Evolutionary conservation across 2,329 filamentous ascomycete genomes (phyloP).

Genomic region (Aspergillus transmontanensis): DNA sequence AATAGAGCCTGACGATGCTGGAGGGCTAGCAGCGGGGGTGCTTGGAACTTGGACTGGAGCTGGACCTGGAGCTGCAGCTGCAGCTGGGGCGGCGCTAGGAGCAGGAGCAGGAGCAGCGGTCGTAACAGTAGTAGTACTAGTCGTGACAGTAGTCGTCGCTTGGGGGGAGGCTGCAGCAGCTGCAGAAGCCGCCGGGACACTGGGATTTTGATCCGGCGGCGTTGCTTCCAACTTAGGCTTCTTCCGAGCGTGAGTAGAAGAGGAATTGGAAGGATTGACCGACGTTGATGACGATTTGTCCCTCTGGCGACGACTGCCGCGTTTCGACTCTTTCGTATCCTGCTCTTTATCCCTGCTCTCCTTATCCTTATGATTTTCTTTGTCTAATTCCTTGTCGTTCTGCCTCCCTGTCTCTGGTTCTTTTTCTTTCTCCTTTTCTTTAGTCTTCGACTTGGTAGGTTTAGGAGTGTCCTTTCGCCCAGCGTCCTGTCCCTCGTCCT

Average conservation of each 20-base stretch:
- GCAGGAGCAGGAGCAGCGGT: constrained; percentile 5
- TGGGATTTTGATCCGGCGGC: constrained; percentile 15
- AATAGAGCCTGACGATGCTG: constrained; percentile 1
- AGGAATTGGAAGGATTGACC: constrained; percentile 15
- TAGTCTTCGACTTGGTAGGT: constrained; percentile 23
- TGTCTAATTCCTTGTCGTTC: constrained; percentile 31
- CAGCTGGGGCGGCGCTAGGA: background rate
- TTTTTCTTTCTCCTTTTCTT: constrained; percentile 24
- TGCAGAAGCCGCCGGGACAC: constrained; percentile 5
- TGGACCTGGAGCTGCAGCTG: constrained; percentile 8
- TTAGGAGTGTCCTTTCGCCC: constrained; percentile 32
- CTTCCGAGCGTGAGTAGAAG: constrained; percentile 46
- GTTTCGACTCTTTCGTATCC: constrained; percentile 24
- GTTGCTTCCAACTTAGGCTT: constrained; percentile 45
- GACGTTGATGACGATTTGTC: constrained; percentile 37
- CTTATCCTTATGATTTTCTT: constrained; percentile 16
- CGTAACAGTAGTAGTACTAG: constrained; percentile 3
- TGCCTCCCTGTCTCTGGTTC: constrained; percentile 25
- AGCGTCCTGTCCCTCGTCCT: constrained; percentile 38
- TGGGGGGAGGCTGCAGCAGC: constrained; percentile 4
- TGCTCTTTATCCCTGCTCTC: constrained; percentile 20
- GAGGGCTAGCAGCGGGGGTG: constrained; percentile 16
- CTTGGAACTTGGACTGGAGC: constrained; percentile 19
- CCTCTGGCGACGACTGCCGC: constrained; percentile 35
- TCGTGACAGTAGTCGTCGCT: background rate